These are phyloP conservation scores for Botrytis paeoniae DNA, from an alignment of 2,329 filamentous ascomycete species.

Conservation along the genomic window DNA sequence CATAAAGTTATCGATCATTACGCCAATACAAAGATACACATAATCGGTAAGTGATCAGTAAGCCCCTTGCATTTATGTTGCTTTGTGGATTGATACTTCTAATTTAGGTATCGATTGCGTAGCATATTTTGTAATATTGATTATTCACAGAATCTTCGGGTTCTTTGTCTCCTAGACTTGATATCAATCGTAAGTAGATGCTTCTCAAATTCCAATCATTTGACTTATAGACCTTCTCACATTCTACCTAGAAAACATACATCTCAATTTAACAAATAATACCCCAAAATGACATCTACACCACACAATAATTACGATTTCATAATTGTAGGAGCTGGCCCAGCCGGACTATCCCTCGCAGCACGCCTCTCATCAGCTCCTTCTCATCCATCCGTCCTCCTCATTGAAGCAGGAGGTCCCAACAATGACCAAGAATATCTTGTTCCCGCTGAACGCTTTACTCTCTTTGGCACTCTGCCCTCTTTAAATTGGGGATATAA, in stretches of 20 bases:
- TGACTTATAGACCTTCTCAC: neutral
- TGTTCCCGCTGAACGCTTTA: slow-evolving; percentile 54
- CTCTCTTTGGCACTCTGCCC: slow-evolving; percentile 43
- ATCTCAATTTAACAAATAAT: neutral
- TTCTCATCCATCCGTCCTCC: slow-evolving; percentile 51
- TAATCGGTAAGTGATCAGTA: neutral
- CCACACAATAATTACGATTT: slow-evolving; percentile 9
- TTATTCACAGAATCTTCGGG: neutral
- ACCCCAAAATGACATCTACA: neutral
- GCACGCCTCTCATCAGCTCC: slow-evolving; percentile 48
- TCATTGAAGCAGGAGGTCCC: slow-evolving; percentile 56
- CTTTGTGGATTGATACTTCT: neutral
- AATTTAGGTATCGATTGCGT: neutral
- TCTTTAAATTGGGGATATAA: slow-evolving; percentile 34
- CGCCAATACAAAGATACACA: neutral
- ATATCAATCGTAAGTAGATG: neutral
- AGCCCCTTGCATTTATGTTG: neutral
- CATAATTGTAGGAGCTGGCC: slow-evolving; percentile 47
- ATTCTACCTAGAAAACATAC: neutral
- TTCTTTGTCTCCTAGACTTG: neutral
- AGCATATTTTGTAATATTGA: neutral
- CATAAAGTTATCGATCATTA: neutral
- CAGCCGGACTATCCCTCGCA: slow-evolving; percentile 57
- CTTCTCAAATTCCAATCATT: neutral
- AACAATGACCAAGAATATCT: slow-evolving; percentile 49